These are phyloP conservation scores for Trifolium repens DNA, from an alignment of 306 rosid species.

Conservation along the genomic window DNA sequence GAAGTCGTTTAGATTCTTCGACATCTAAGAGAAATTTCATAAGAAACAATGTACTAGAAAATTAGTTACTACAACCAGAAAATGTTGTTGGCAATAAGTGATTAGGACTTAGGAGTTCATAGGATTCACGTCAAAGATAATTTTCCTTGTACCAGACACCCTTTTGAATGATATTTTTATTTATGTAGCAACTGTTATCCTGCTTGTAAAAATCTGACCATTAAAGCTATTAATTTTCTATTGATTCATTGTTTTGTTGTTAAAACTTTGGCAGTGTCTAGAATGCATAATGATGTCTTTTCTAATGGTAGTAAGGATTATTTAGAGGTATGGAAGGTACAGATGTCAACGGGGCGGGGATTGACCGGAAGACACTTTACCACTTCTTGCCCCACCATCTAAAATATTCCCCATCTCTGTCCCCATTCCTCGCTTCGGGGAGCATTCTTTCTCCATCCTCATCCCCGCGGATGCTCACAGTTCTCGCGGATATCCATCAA, in stretches of 20 bases:
- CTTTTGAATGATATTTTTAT: conserved; percentile 8
- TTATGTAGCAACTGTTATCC: conserved; percentile 13
- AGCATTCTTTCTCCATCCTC: too few species aligned
- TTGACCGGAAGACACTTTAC: too few species aligned
- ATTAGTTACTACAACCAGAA: background rate
- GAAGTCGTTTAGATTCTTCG: conserved; percentile 29
- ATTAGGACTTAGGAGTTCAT: background rate
- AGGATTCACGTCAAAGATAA: conserved; percentile 10
- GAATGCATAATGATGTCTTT: background rate
- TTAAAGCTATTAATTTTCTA: background rate
- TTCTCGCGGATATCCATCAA: too few species aligned
- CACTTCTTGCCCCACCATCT: too few species aligned
- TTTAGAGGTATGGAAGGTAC: too few species aligned
- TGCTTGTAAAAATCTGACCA: conserved; percentile 21
- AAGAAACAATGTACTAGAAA: conserved; percentile 2
- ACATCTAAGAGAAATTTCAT: conserved; percentile 16
- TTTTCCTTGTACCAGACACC: conserved; percentile 5
- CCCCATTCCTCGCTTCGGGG: too few species aligned
- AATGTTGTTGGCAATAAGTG: background rate
- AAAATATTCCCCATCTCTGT: too few species aligned
- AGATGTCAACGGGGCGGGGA: too few species aligned
- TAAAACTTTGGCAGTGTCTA: background rate
- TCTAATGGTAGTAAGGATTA: too few species aligned
- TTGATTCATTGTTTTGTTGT: background rate
- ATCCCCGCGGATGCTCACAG: too few species aligned